Conservation (phyloP, 2,329 filamentous ascomycete species). For the Epichloe gansuensis region DNA sequence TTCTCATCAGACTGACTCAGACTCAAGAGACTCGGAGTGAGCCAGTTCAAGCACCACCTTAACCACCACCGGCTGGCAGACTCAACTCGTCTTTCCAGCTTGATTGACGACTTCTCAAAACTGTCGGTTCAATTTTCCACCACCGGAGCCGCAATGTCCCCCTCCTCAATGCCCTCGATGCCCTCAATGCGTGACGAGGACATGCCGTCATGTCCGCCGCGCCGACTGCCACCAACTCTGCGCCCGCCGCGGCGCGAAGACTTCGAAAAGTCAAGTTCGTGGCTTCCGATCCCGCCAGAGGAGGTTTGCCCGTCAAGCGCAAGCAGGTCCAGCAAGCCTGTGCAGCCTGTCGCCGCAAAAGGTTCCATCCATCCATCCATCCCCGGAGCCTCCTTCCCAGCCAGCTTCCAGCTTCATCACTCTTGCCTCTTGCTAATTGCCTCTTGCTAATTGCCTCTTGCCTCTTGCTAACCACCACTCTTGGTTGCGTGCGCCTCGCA, state of each 20-base stretch:
- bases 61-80: no score
- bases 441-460: neutral
- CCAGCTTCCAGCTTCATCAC: neutral
- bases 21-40: neutral
- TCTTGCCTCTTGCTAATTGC: neutral
- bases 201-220: constrained; percentile 13
- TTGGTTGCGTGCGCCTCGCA: constrained; percentile 10
- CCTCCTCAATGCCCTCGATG: neutral
- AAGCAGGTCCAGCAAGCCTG: constrained; percentile 50
- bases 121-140: neutral
- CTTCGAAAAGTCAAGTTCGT: constrained; percentile 44
- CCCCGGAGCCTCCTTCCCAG: neutral
- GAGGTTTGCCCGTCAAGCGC: constrained; percentile 44
- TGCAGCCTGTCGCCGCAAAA: constrained; percentile 42
- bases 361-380: constrained; percentile 20
- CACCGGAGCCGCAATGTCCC: neutral
- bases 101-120: neutral
- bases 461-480: constrained; percentile 2
- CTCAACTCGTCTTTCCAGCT: no score
- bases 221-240: constrained; percentile 1
- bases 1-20: neutral
- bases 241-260: constrained; percentile 9
- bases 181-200: neutral
- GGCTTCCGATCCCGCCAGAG: constrained; percentile 35
- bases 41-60: neutral